Base-by-base conservation (phyloP, 2,329 filamentous ascomycete species). In the Penicillium paneum region DNA sequence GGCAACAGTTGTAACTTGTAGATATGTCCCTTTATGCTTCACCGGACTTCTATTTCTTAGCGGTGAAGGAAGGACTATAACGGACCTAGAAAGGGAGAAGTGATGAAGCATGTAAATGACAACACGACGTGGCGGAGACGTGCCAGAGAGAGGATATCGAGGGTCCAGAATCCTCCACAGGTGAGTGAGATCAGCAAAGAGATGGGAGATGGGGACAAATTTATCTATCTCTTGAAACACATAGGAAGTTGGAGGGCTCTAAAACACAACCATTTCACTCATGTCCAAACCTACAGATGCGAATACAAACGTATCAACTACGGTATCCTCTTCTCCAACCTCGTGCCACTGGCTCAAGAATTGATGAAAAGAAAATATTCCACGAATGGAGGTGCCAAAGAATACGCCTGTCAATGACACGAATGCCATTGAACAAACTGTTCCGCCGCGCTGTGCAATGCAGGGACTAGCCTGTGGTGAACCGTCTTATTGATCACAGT, bases 391-490 rank as follows among this genome's bases (percentile, higher is more conserved):
- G 52, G 62, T 70, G 68, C 68, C 69, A 72, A 72, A 71, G 67
- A 71, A 71, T 71, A 64, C 69, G 69, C 69, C 67, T 71, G 68
- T 70, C 69, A 71, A 70, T 68, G 68, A 71, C 67, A 68, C 68
- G 66, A 66, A 79, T 67, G 72, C 75, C 74, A 73, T 76, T 78
- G 74, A 75, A 76, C 71, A 67, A 62, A 71, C 63, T 69, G 77
- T 72, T 76, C 75, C 78, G 66, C 79, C 79, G 74, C 79, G 78
- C 65, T 81, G 79, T 82, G 79, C 79, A 81, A 82, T 81, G 79
- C 76, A 81, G 79, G 78, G 74, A 75, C 78, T 72, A 71, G 70
- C 68, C 67, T 67, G 73, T 76, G 72, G 73, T 73, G 64, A 65
- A 66, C 68, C 73, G 69, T 69, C 69, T 76, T 76, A 60, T 64